phyloP scores from a whole-genome alignment of 2,329 filamentous ascomycete genomes.

The Arthrobotrys sphaeroides region DNA sequence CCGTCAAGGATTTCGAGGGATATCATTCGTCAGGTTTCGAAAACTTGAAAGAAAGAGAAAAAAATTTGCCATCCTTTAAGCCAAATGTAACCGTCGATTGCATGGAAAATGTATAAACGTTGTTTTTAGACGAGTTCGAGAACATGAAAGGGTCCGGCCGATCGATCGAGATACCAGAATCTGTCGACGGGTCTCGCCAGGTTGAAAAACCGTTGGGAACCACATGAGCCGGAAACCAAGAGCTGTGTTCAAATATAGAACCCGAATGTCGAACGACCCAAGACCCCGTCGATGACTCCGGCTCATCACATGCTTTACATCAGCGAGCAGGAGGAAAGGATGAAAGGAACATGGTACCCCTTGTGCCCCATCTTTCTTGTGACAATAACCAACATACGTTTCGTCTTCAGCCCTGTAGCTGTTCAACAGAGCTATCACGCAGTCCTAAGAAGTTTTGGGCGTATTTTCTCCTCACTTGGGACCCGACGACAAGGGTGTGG shows the following conservation, averaged over 20 bases:
- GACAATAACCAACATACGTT: constrained; percentile 32
- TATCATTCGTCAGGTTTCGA: constrained; percentile 45
- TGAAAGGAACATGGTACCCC: constrained; percentile 32
- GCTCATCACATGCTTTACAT: constrained; percentile 41
- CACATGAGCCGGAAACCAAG: constrained; percentile 35
- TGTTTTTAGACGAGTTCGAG: constrained; percentile 41
- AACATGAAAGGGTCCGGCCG: constrained; percentile 31
- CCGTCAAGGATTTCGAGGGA: constrained; percentile 14
- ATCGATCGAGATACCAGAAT: constrained; percentile 28
- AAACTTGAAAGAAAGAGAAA: constrained; percentile 24
- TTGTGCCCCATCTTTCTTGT: constrained; percentile 23
- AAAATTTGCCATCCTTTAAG: constrained; percentile 34
- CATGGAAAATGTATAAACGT: constrained; percentile 19
- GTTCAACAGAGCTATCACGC: constrained; percentile 18
- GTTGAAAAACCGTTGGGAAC: background rate
- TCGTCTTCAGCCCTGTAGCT: constrained; percentile 51
- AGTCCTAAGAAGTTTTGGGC: constrained; percentile 11
- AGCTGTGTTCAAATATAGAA: constrained; percentile 47
- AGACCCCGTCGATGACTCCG: constrained; percentile 24
- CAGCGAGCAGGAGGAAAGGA: background rate
- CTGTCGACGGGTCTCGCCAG: background rate
- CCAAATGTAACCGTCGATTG: constrained; percentile 47
- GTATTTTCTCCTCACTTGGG: constrained; percentile 45
- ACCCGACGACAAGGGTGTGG: constrained; percentile 32
- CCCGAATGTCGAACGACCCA: constrained; percentile 22